Conservation (phyloP, 257 asterid species). For the Haberlea rhodopensis region DNA sequence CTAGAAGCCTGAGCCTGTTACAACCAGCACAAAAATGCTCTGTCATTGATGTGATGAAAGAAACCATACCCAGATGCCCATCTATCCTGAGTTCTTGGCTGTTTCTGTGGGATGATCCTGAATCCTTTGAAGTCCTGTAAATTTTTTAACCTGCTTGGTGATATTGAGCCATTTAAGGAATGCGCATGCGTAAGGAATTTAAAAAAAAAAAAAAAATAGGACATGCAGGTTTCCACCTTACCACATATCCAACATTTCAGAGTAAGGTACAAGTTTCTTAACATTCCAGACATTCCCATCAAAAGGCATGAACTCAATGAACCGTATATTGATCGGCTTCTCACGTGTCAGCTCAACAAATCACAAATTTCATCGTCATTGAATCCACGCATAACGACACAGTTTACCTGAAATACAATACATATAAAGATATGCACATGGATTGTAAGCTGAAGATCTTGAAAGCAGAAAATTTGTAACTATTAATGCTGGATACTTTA, state of each 20-base stretch:
- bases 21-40: conserved; percentile 99
- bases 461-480: conserved; percentile 6
- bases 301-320: conserved; percentile 97
- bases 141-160: conserved; percentile 69
- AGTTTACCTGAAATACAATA: conserved; percentile 66
- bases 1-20: conserved; percentile 85
- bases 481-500: conserved; percentile 4
- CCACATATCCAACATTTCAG: conserved; percentile 96
- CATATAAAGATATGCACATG: conserved; percentile 18
- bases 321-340: conserved; percentile 88
- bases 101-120: conserved; percentile 88
- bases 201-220: conserved; percentile 18
- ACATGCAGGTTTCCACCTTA: conserved; percentile 55
- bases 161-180: conserved; percentile 40
- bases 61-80: conserved; percentile 44
- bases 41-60: conserved; percentile 96
- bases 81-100: conserved; percentile 84
- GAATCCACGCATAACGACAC: conserved; percentile 99
- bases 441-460: conserved; percentile 7
- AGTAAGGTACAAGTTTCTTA: conserved; percentile 89
- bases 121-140: conserved; percentile 69
- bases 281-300: conserved; percentile 99
- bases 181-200: conserved; percentile 18
- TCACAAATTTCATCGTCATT: conserved; percentile 93
- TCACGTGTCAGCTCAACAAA: conserved; percentile 89